These are phyloP conservation scores for Myxozyma monticola DNA, from an alignment of 805 yeast genomes.

Conservation along the genomic window DNA sequence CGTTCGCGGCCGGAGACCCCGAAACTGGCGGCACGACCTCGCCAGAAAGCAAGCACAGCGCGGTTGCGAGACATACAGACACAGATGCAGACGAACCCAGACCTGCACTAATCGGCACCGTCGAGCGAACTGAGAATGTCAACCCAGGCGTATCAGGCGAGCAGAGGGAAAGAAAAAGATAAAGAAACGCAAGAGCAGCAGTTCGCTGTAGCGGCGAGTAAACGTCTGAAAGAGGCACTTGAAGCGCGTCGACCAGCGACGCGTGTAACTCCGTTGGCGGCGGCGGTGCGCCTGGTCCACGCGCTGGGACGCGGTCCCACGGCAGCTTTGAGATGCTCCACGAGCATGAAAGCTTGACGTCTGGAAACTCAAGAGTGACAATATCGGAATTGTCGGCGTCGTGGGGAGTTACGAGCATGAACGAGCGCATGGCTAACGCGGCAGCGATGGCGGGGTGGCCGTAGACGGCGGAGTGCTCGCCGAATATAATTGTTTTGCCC, in stretches of 20 bases:
- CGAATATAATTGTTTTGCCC: constrained; percentile 92
- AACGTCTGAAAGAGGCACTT: constrained; percentile 47
- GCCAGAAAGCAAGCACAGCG: constrained; percentile 22
- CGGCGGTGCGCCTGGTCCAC: constrained; percentile 8
- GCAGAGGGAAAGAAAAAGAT: constrained; percentile 66
- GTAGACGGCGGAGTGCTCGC: constrained; percentile 95
- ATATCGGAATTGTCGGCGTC: constrained; percentile 41
- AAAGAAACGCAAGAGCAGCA: constrained; percentile 82
- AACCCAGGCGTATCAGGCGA: constrained; percentile 48
- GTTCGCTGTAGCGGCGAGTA: constrained; percentile 63
- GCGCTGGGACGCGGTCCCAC: constrained; percentile 46
- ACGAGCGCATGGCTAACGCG: constrained; percentile 82
- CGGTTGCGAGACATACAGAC: constrained; percentile 79
- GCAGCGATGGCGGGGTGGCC: constrained; percentile 96
- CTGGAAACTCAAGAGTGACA: constrained; percentile 77
- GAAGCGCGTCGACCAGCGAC: constrained; percentile 54
- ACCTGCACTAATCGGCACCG: constrained; percentile 95
- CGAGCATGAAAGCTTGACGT: constrained; percentile 61
- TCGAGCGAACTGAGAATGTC: constrained; percentile 69
- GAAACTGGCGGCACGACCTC: constrained; percentile 15
- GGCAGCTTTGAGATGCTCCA: constrained; percentile 70
- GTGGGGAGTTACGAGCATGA: constrained; percentile 60
- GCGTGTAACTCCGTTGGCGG: constrained; percentile 52
- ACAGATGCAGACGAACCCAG: constrained; percentile 92
- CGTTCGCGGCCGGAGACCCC: constrained; percentile 33